A percentile compares a stretch with the other conserved stretches of the same genome.
phyloP scores from a whole-genome alignment of 208 protist genomes.

The Blechomonas ayalai region DNA sequence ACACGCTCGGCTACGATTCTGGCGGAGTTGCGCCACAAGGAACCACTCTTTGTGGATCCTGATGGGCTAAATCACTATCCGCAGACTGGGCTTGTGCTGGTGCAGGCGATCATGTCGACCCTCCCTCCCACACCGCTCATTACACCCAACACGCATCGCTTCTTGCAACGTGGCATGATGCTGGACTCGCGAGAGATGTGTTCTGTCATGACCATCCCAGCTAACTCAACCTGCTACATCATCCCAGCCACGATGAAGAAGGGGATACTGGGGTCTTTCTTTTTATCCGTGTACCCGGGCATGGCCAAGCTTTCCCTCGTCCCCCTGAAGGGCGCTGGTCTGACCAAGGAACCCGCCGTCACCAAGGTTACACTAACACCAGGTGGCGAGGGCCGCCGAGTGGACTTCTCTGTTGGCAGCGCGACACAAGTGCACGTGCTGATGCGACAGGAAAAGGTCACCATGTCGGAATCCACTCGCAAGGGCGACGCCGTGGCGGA shows the following conservation, averaged over 20 bases:
- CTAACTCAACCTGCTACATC: conserved; percentile 58
- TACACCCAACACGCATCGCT: conserved; percentile 70
- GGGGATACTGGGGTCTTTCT: conserved; percentile 53
- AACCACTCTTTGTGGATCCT: conserved; percentile 45
- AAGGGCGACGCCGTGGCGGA: conserved; percentile 61
- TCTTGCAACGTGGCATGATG: conserved; percentile 84
- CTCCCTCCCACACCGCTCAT: conserved; percentile 61
- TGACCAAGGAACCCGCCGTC: conserved; percentile 36
- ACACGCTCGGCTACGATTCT: conserved; percentile 54
- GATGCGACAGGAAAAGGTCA: conserved; percentile 64
- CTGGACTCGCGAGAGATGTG: conserved; percentile 83
- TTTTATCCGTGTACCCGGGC: conserved; percentile 75
- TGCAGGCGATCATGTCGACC: conserved; percentile 46
- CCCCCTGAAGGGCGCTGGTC: conserved; percentile 58
- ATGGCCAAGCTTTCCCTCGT: conserved; percentile 64
- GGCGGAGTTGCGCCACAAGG: conserved; percentile 67
- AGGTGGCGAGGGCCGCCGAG: conserved; percentile 25
- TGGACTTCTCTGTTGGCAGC: conserved; percentile 59
- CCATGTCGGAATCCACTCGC: conserved; percentile 7
- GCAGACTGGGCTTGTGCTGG: conserved; percentile 63
- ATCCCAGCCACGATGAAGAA: conserved; percentile 73
- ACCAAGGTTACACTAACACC: conserved; percentile 33
- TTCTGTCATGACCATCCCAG: conserved; percentile 56
- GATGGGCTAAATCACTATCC: conserved; percentile 79
- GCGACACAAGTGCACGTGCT: conserved; percentile 71